phyloP scores from a whole-genome alignment of 2,329 filamentous ascomycete genomes.

The Calonectria fujianensis region DNA sequence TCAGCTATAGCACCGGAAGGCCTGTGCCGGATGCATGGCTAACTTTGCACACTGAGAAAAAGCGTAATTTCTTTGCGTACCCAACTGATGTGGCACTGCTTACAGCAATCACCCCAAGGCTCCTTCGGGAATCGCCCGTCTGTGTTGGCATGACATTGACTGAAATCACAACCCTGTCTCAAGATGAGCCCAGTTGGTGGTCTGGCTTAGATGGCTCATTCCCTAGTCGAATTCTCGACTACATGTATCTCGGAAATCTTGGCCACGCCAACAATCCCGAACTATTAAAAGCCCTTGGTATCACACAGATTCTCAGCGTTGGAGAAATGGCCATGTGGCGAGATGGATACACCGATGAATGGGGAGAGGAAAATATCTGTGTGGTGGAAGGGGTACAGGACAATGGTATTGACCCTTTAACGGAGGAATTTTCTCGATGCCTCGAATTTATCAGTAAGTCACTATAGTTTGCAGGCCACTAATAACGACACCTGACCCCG shows the following conservation, averaged over 20 bases:
- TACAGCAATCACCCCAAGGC: slow-evolving; percentile 83
- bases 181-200: slow-evolving; percentile 85
- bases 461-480: neutral
- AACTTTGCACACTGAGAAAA: slow-evolving; percentile 84
- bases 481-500: slow-evolving; percentile 32
- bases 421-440: slow-evolving; percentile 88
- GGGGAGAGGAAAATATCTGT: slow-evolving; percentile 87
- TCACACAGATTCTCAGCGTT: slow-evolving; percentile 91
- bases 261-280: slow-evolving; percentile 95
- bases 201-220: slow-evolving; percentile 90
- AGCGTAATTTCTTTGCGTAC: slow-evolving; percentile 97
- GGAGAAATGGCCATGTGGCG: slow-evolving; percentile 92
- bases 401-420: slow-evolving; percentile 95
- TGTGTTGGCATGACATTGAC: slow-evolving; percentile 68
- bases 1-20: slow-evolving; percentile 90
- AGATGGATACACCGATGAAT: slow-evolving; percentile 80
- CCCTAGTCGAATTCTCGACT: slow-evolving; percentile 90
- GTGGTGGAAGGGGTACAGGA: slow-evolving; percentile 92
- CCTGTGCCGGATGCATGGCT: slow-evolving; percentile 92
- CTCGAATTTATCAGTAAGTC: slow-evolving; percentile 92
- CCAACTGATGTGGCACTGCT: slow-evolving; percentile 90
- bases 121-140: slow-evolving; percentile 82
- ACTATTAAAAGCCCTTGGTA: slow-evolving; percentile 85
- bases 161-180: slow-evolving; percentile 72
- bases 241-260: slow-evolving; percentile 97